Percentiles rank a stretch among this genome's conserved stretches.
Conservation (phyloP, 1,284 basidiomycete species). For the Cryptococcus hybrid region DNA sequence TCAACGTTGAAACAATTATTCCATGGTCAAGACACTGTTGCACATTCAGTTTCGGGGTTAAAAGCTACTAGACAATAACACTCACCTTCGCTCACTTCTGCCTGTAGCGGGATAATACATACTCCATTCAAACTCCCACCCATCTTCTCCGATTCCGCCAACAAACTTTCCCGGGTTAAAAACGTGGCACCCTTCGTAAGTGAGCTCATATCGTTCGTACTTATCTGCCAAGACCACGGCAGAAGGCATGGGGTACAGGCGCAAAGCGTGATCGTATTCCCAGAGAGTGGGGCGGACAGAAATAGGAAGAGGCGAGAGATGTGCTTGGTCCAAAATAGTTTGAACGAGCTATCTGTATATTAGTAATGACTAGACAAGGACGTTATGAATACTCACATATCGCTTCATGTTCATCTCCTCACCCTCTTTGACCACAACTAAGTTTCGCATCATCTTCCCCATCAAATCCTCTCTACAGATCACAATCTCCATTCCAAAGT, state of each 20-base stretch:
- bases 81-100: constrained; percentile 46
- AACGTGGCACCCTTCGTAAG: constrained; percentile 97
- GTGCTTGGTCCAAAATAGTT: constrained; percentile 86
- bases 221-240: constrained; percentile 94
- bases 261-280: constrained; percentile 88
- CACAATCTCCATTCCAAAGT: constrained; percentile 95
- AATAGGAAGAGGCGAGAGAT: constrained; percentile 80
- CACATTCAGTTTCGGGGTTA: background rate
- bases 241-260: constrained; percentile 93
- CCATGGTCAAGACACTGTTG: constrained; percentile 30
- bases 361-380: background rate
- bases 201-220: constrained; percentile 93
- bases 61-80: background rate
- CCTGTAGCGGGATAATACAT: constrained; percentile 69
- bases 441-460: constrained; percentile 89
- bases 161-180: constrained; percentile 95
- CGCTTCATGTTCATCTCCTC: constrained; percentile 76
- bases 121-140: constrained; percentile 70
- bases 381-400: constrained; percentile 61
- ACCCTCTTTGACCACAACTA: constrained; percentile 74
- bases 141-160: constrained; percentile 38
- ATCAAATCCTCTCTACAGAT: constrained; percentile 91
- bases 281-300: constrained; percentile 83
- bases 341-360: constrained; percentile 70
- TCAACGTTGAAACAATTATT: constrained; percentile 5